Evolutionary conservation across 2,329 filamentous ascomycete species (phyloP).

Genomic region (Sclerotinia sclerotiorum): DNA sequence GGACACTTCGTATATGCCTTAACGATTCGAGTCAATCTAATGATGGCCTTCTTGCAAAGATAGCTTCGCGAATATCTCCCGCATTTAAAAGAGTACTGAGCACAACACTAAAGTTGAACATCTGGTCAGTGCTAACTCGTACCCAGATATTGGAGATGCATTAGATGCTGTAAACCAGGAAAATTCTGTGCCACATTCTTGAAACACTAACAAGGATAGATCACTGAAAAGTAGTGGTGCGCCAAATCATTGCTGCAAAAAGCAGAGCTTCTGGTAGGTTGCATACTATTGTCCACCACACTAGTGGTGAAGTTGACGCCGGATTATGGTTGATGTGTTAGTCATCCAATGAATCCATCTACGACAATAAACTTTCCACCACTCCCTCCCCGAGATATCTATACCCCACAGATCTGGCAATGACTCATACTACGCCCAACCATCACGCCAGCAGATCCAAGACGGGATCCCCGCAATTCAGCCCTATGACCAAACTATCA

Average conservation of each 20-base stretch:
- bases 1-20: not conserved
- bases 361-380: not conserved
- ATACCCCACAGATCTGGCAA: not conserved
- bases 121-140: too few relatives aligned
- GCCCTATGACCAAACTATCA: not conserved
- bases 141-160: too few relatives aligned
- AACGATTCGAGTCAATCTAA: not conserved
- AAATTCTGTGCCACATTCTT: not conserved
- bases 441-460: not conserved
- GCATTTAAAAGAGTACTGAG: not conserved
- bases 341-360: not conserved
- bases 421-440: not conserved
- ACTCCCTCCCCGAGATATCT: not conserved
- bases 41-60: not conserved
- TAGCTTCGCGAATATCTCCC: not conserved
- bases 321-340: not conserved
- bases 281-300: not conserved
- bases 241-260: too few relatives aligned
- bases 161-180: not conserved
- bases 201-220: too few relatives aligned
- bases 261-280: too few relatives aligned
- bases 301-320: not conserved
- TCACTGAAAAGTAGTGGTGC: too few relatives aligned
- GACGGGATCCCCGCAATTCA: not conserved
- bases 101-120: too few relatives aligned